Base-by-base conservation (phyloP, 83 land plant genomes). In the Thuja plicata region DNA sequence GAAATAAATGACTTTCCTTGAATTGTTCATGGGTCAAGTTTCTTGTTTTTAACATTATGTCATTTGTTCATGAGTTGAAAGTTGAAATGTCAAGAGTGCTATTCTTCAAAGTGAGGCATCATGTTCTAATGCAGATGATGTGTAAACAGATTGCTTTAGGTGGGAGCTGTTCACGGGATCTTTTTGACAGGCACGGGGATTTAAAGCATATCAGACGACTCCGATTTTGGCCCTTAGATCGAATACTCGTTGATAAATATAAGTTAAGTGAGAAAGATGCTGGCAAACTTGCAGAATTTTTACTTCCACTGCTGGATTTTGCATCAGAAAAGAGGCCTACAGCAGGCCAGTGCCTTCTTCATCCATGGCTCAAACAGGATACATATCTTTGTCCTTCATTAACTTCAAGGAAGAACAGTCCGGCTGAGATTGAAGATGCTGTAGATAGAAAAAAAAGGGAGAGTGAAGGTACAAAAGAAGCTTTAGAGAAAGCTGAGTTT, bases 251-350 rank as follows among this genome's bases (percentile, higher is more conserved):
- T 32, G 95, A 96, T 2, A 94, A 91, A 54, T 96, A 91, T 88
- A 93, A 90, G 74, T 95, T 97, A 77, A 81, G 93, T 48, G 94
- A 93, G 38, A 60, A 87, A 41, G 96, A 96, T 92, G 99, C 99
- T 11, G 88, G 90, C 57, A 95, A 92, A 77, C 90, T 97, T 83
- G 90, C 97, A 11, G 92, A 90, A 54, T 96, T 97, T 87, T 90
- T 97, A 21, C 34, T 87, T 62, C 99, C 97, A 15, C 46, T 97
- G 79, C 91, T 96, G 52, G 94, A 96, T 92, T 93, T 97, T 88
- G 94, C 88, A 32, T 96, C 99, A 46, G 96, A 95, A 87, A 96
- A 95, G 88, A 92, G 97, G 30, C 97, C 97, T 80, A 96, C 97
- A 35, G 97, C 99, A 41, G 90, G 79, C 41, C 91, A 96, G 77